These are phyloP conservation scores for Xylaria sp. DNA, from an alignment of 2,329 filamentous ascomycete genomes.

Conservation along the genomic window DNA sequence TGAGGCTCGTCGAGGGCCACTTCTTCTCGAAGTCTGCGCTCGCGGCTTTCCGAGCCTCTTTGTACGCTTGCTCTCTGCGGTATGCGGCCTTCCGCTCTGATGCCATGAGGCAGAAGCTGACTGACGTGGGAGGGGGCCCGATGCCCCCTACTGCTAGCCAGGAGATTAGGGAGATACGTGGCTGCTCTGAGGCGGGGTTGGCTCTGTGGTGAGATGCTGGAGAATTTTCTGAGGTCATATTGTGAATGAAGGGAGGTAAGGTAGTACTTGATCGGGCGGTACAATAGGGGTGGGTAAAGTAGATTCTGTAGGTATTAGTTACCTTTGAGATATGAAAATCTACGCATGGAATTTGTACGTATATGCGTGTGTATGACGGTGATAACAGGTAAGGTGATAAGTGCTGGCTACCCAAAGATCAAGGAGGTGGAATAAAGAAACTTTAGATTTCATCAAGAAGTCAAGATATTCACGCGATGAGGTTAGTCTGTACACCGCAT, in stretches of 20 bases:
- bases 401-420: too few relatives aligned
- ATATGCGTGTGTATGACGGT: background rate
- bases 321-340: background rate
- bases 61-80: slow-evolving; percentile 16
- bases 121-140: slow-evolving; percentile 25
- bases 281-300: background rate
- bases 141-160: slow-evolving; percentile 34
- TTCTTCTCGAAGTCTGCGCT: slow-evolving; percentile 32
- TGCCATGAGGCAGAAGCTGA: slow-evolving; percentile 29
- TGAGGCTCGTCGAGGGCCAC: slow-evolving; percentile 29
- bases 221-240: background rate
- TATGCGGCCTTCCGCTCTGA: slow-evolving; percentile 37
- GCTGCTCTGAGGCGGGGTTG: background rate
- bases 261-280: background rate
- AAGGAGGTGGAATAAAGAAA: background rate
- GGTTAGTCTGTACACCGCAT: background rate
- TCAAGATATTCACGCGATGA: background rate
- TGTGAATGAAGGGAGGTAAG: background rate
- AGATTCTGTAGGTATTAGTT: background rate
- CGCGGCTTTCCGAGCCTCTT: slow-evolving; percentile 18
- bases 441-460: background rate
- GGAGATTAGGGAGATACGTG: slow-evolving; percentile 24
- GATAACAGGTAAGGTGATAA: background rate
- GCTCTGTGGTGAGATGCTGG: background rate
- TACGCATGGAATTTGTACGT: background rate